Base-by-base conservation (phyloP, 768 basidiomycete species). In the Strobilomyces dryophilus region DNA sequence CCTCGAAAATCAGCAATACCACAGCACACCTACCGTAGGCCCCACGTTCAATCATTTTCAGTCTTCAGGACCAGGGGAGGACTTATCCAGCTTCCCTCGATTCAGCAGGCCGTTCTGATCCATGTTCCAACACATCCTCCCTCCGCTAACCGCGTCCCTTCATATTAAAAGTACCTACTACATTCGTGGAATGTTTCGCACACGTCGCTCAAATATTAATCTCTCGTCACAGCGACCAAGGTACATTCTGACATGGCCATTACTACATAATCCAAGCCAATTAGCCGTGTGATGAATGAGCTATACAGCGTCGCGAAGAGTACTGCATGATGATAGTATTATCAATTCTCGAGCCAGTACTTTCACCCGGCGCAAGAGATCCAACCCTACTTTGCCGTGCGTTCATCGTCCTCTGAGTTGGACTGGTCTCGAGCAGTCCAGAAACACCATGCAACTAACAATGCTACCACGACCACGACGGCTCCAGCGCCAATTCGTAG, bases 381-480 rank as follows among this genome's bases (percentile, higher is more conserved):
- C 35, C 35, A 17, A 36, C 35, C 35, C 11, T 47, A 17, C 27
- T 2, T n/a, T 34, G 18, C 17, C 21, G 17, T 35, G 4, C 14
- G 4, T 2, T 34, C 29, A 10, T 3, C 26, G 20, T 50, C 34
- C 4, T 49, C 45, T 9, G 50, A 45, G 2, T 44, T 11, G 8
- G 21, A 32, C 6, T 45, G 36, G 18, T 63, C 62, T 40, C 58
- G 52, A 35, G 61, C 52, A 12, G 45, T 59, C 63, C 72, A 72
- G 35, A 80, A 72, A 51, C 76, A 76, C 75, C 77, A 82, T 5
- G 65, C 36, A 37, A 79, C 71, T 39, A 79, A 66, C 6, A 67
- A 39, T 2, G 59, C 57, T 8, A 72, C 61, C 1, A 62, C 43
- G 10, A 60, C 24, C 62, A 69, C 73, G 11, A 67, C 54, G 2